These are phyloP conservation scores for Fraxinus velutina DNA, from an alignment of 305 asterid genomes.

Conservation along the genomic window DNA sequence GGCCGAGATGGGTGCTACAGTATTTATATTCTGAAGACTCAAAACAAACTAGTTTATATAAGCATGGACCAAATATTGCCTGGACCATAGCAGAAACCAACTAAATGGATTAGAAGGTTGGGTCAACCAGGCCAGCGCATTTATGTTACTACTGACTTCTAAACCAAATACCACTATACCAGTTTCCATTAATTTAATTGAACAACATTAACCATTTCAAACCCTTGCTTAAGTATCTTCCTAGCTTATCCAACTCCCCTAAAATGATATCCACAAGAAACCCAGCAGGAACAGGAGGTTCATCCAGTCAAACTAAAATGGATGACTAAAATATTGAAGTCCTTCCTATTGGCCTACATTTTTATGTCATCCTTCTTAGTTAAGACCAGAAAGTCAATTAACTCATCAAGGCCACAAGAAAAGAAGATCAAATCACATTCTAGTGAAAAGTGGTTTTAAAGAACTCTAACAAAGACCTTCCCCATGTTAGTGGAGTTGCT, in stretches of 20 bases:
- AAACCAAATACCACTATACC: not conserved
- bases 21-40: not conserved
- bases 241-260: not conserved
- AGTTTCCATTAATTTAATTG: not conserved
- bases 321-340: not conserved
- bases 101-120: not conserved
- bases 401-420: not conserved
- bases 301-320: not conserved
- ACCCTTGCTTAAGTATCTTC: not conserved
- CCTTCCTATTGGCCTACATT: not conserved
- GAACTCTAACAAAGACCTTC: not conserved
- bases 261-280: not conserved
- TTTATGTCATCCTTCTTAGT: not conserved
- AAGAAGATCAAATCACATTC: not conserved
- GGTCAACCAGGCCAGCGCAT: not conserved
- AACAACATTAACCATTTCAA: not conserved
- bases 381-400: not conserved
- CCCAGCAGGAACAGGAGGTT: not conserved
- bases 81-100: not conserved
- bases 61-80: not conserved
- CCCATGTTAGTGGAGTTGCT: not conserved
- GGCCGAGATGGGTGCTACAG: not conserved
- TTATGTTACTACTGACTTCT: not conserved
- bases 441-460: not conserved
- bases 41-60: not conserved